Percentiles rank a stretch among this genome's conserved stretches.
phyloP scores from a whole-genome alignment of 2,329 filamentous ascomycete genomes.

The Alternaria alternata region DNA sequence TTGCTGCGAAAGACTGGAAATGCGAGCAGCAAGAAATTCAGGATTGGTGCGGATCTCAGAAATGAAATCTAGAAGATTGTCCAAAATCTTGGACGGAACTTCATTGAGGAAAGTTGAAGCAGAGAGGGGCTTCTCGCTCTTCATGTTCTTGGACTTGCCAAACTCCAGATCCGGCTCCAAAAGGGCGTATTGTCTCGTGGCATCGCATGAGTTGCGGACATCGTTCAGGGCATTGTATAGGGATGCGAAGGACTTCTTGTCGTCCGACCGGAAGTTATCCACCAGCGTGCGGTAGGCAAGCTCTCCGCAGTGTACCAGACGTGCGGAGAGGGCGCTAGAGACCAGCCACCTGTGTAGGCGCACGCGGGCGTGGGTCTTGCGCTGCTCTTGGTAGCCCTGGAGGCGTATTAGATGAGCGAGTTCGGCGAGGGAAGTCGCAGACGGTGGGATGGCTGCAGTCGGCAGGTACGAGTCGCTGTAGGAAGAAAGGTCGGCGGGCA shows the following conservation, averaged over 20 bases:
- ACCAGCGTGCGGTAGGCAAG: constrained; percentile 78
- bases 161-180: constrained; percentile 76
- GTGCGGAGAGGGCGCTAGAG: constrained; percentile 76
- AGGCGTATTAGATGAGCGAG: constrained; percentile 79
- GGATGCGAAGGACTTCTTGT: constrained; percentile 78
- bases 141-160: constrained; percentile 46
- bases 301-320: constrained; percentile 77
- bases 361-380: constrained; percentile 75
- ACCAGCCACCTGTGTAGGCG: constrained; percentile 78
- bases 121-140: constrained; percentile 55
- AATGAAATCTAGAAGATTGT: constrained; percentile 80
- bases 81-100: constrained; percentile 76
- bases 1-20: constrained; percentile 75
- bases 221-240: constrained; percentile 82
- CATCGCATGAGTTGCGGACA: constrained; percentile 79
- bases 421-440: constrained; percentile 76
- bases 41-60: constrained; percentile 84
- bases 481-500: constrained; percentile 71
- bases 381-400: constrained; percentile 82
- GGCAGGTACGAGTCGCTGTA: constrained; percentile 70
- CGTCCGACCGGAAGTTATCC: constrained; percentile 79
- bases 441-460: constrained; percentile 62
- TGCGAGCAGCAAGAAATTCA: constrained; percentile 83
- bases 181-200: constrained; percentile 73
- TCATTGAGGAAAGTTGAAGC: constrained; percentile 66